Conservation (phyloP, 2,329 filamentous ascomycete species). For the Arthroderma uncinatum region DNA sequence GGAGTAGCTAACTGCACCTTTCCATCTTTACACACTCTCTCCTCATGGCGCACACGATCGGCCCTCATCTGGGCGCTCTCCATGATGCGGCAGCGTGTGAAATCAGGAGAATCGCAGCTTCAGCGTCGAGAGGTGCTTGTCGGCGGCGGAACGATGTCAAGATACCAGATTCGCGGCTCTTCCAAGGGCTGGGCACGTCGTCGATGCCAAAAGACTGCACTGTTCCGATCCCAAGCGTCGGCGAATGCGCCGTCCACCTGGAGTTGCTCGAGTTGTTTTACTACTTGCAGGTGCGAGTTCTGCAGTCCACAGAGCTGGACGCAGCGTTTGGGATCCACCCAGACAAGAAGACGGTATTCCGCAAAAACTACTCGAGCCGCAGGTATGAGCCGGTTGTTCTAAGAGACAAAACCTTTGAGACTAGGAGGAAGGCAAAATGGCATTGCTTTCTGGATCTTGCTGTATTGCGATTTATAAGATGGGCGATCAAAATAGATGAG, state of each 20-base stretch:
- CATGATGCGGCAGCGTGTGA: too few relatives aligned
- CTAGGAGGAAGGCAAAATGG: conserved; percentile 14
- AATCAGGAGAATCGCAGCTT: too few relatives aligned
- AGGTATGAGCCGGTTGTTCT: not conserved
- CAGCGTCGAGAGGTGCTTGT: too few relatives aligned
- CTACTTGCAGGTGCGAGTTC: conserved; percentile 10
- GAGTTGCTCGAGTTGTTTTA: conserved; percentile 14
- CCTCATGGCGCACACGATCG: too few relatives aligned
- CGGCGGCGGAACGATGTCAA: too few relatives aligned
- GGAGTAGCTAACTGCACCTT: too few relatives aligned
- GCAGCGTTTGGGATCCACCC: conserved; percentile 9
- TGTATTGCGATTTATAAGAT: conserved; percentile 12
- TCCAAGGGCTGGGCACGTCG: too few relatives aligned
- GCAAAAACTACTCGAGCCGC: too few relatives aligned
- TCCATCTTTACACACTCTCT: too few relatives aligned
- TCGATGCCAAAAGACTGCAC: too few relatives aligned
- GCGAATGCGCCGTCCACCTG: conserved; percentile 15
- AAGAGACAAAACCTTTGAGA: conserved; percentile 9
- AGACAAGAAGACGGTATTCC: not conserved
- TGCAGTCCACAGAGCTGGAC: conserved; percentile 11
- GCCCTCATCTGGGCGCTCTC: too few relatives aligned
- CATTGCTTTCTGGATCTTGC: conserved; percentile 13
- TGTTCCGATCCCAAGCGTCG: not conserved
- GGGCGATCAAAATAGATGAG: conserved; percentile 7
- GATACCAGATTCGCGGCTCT: too few relatives aligned